Evolutionary conservation across 2,329 filamentous ascomycete species (phyloP).

Genomic region (Hysterium pulicare): DNA sequence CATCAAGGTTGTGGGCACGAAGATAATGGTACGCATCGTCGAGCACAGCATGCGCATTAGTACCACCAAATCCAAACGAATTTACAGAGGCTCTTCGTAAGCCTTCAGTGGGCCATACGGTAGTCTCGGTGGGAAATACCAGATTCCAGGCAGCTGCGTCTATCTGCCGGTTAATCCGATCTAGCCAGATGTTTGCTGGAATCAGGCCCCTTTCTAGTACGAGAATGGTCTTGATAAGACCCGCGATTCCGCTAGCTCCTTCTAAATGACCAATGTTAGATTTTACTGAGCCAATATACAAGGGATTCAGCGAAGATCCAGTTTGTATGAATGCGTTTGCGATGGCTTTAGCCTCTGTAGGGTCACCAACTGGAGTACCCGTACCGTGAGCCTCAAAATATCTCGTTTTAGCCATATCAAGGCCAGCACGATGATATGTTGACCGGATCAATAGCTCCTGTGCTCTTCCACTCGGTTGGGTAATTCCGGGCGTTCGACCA

Average conservation of each 20-base stretch:
- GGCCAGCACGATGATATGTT: conserved; percentile 15
- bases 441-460: conserved; percentile 33
- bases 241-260: conserved; percentile 34
- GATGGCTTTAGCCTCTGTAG: conserved; percentile 10
- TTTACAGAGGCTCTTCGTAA: conserved; percentile 5
- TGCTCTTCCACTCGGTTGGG: conserved; percentile 33
- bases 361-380: conserved; percentile 51
- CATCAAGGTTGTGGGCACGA: conserved; percentile 5
- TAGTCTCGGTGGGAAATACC: conserved; percentile 13
- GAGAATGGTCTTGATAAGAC: conserved; percentile 40
- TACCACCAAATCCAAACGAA: conserved; percentile 8
- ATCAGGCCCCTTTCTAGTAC: conserved; percentile 38
- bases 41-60: conserved; percentile 8
- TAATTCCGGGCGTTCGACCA: too few species aligned
- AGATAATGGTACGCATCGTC: conserved; percentile 14
- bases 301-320: not conserved
- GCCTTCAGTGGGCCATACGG: not conserved
- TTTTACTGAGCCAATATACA: conserved; percentile 10
- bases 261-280: conserved; percentile 42
- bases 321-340: conserved; percentile 1
- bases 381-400: conserved; percentile 40
- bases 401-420: conserved; percentile 40
- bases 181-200: conserved; percentile 27
- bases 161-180: conserved; percentile 24
- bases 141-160: conserved; percentile 8